phyloP scores from a whole-genome alignment of 2,329 filamentous ascomycete genomes.

The Phialophora chinensis region DNA sequence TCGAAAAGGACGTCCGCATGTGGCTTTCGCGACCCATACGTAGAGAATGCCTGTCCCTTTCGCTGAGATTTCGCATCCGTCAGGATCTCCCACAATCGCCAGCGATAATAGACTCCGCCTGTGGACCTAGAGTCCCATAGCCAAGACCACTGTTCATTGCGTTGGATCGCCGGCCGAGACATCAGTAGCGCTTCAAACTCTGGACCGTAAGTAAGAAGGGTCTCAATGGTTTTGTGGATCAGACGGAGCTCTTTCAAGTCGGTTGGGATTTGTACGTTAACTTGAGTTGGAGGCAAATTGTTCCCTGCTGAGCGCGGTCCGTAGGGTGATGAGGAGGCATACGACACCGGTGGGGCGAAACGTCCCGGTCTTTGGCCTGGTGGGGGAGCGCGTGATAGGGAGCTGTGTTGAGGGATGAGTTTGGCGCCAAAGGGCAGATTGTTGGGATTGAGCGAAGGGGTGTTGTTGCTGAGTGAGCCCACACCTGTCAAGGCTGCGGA shows the following conservation, averaged over 20 bases:
- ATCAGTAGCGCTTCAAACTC: slow-evolving; percentile 93
- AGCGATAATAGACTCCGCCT: slow-evolving; percentile 89
- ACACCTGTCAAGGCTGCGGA: slow-evolving; percentile 69
- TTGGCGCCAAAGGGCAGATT: slow-evolving; percentile 81
- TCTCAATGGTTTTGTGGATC: slow-evolving; percentile 87
- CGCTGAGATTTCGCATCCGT: slow-evolving; percentile 60
- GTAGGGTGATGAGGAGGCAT: slow-evolving; percentile 55
- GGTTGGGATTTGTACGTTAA: slow-evolving; percentile 75
- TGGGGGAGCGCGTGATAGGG: slow-evolving; percentile 56
- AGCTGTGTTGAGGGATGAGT: slow-evolving; percentile 59
- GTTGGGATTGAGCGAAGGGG: slow-evolving; percentile 51
- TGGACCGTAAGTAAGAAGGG: slow-evolving; percentile 76
- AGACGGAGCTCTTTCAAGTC: slow-evolving; percentile 80
- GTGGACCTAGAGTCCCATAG: slow-evolving; percentile 82
- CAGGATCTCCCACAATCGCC: slow-evolving; percentile 86
- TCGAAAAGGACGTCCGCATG: slow-evolving; percentile 69
- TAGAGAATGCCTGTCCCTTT: slow-evolving; percentile 31
- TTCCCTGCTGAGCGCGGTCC: slow-evolving; percentile 46
- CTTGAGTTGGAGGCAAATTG: slow-evolving; percentile 56
- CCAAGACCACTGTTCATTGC: slow-evolving; percentile 91
- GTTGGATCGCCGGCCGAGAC: slow-evolving; percentile 81
- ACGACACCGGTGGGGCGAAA: slow-evolving; percentile 79
- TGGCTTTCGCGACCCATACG: slow-evolving; percentile 37
- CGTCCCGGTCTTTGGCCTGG: slow-evolving; percentile 62
- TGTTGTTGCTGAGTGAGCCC: slow-evolving; percentile 54